Base-by-base conservation (phyloP, 23 red algal species). In the Gracilaria vermiculophylla region DNA sequence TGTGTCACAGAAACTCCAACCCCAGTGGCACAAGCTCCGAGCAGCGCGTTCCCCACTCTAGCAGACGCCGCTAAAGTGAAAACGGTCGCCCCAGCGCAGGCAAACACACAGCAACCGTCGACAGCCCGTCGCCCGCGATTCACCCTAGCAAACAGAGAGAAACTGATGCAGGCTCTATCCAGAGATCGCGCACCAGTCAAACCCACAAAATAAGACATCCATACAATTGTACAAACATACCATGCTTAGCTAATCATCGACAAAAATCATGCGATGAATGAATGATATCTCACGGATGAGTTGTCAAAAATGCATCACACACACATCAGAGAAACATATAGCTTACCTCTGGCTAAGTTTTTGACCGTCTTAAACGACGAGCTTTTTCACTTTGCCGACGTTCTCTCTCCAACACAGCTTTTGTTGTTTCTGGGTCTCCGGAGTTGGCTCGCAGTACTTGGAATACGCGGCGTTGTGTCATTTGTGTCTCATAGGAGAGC, bases 41-140 rank as follows among this genome's bases (percentile, higher is more conserved):
- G 28, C n/a, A 67, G 50, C 20, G 74, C 87, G 28, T 91, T 81
- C 58, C 87, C 87, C 2, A 80, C 87, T 37, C 87, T 91, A n/a
- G 87, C 87, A 8, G 87, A 91, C 61, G 53, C 87, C 13, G 75
- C 87, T 20, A 73, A 91, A 25, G 76, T 72, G 35, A 73, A 73
- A 50, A 56, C 64, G 43, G n/a, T 91, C 1, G 52, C 76, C 27
- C 66, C 53, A 28, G 10, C 52, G 19, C 31, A 76, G 34, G 10
- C 64, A 31, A 19, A 28, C 1, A 73, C 28, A 17, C 19, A 73
- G 17, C 39, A 11, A 24, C n/a, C 39, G 5, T 31, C 67, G 3
- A 42, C 67, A 27, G 67, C 42, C 35, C 67, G 67, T 25, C 67
- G 67, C 17, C 67, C 67, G 47, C 36, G 67, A 48, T 45, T 73